A percentile compares a stretch with the other conserved stretches of the same genome.
phyloP scores from a whole-genome alignment of 2,329 filamentous ascomycete species.

The Drechslerella stenobrocha region DNA sequence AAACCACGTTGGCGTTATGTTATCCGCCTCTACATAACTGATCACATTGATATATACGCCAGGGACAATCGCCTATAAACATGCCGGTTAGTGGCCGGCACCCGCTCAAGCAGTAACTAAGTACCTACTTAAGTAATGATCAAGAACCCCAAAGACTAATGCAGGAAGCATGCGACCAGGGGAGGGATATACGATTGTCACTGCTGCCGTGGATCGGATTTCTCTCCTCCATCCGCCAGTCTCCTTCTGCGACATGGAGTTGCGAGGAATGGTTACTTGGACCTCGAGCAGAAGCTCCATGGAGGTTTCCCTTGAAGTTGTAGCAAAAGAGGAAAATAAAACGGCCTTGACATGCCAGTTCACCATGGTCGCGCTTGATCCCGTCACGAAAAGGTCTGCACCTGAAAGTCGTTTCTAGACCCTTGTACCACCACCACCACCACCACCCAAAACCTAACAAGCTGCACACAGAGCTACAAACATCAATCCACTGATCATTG shows the following conservation, averaged over 20 bases:
- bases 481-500: slow-evolving; percentile 65
- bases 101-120: no score
- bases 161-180: slow-evolving; percentile 10
- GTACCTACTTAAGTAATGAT: no score
- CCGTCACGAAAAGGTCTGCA: slow-evolving; percentile 65
- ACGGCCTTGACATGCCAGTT: slow-evolving; percentile 72
- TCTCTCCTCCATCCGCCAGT: slow-evolving; percentile 70
- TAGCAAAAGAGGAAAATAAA: slow-evolving; percentile 62
- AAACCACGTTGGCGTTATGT: not conserved
- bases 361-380: slow-evolving; percentile 75
- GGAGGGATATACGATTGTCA: slow-evolving; percentile 61
- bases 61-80: slow-evolving; percentile 72
- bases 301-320: slow-evolving; percentile 70
- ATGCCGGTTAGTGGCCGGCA: slow-evolving; percentile 62
- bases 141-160: not conserved
- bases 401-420: not conserved
- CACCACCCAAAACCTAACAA: slow-evolving; percentile 3
- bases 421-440: slow-evolving; percentile 17
- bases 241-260: slow-evolving; percentile 76
- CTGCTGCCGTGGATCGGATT: slow-evolving; percentile 61
- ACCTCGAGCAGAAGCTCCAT: slow-evolving; percentile 63
- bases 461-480: slow-evolving; percentile 62
- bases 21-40: not conserved
- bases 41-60: not conserved
- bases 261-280: slow-evolving; percentile 67